These are phyloP conservation scores for Russula sp. DNA, from an alignment of 768 basidiomycete genomes.

Conservation along the genomic window DNA sequence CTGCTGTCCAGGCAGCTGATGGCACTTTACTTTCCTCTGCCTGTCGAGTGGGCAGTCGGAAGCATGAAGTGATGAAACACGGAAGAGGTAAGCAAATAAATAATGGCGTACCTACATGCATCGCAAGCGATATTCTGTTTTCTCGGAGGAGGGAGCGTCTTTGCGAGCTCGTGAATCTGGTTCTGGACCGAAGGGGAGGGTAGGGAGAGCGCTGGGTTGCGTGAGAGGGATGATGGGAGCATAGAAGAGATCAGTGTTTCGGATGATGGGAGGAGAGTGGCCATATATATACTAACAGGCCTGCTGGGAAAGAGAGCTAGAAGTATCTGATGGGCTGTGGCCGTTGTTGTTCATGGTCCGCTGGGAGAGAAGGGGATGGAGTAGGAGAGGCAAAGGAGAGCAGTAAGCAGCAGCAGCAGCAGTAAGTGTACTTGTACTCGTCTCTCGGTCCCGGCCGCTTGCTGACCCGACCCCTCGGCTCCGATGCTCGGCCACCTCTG, in stretches of 20 bases:
- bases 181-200: constrained; percentile 70
- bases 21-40: constrained; percentile 86
- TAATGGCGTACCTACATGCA: constrained; percentile 66
- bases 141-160: constrained; percentile 76
- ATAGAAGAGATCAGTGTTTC: constrained; percentile 32
- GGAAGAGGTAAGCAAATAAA: constrained; percentile 22
- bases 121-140: constrained; percentile 95
- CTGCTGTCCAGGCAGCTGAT: constrained; percentile 67
- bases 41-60: constrained; percentile 39
- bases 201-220: constrained; percentile 52
- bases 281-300: constrained; percentile 19
- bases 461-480: not conserved
- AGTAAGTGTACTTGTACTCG: not conserved
- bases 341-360: constrained; percentile 4
- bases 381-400: not conserved
- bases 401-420: not conserved
- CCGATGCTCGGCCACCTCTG: not conserved
- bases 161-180: constrained; percentile 78
- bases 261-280: constrained; percentile 12
- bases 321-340: constrained; percentile 1
- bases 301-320: constrained; percentile 25
- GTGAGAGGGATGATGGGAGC: constrained; percentile 33
- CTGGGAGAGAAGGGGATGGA: not conserved
- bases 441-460: constrained; percentile 18
- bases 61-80: constrained; percentile 16